phyloP scores from a whole-genome alignment of 371 early-diverging fungal genomes.

The Funneliformis caledonium region DNA sequence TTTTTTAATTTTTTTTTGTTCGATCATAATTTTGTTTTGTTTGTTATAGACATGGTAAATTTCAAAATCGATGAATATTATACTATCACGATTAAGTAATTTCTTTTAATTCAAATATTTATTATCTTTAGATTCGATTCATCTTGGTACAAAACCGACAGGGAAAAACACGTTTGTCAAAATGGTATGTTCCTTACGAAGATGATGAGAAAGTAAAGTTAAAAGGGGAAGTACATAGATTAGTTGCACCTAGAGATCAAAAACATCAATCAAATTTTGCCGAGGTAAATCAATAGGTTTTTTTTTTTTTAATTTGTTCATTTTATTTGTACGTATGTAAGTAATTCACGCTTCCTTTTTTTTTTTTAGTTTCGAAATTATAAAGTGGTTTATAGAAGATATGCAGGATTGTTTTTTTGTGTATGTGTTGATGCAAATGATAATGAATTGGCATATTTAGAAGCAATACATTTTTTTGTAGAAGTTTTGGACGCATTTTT shows the following conservation, averaged over 20 bases:
- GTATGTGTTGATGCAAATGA: conserved; percentile 97
- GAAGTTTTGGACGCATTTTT: conserved; percentile 97
- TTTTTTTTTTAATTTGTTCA: neutral
- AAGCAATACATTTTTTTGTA: conserved; percentile 97
- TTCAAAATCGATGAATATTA: too few relatives aligned
- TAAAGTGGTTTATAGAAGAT: conserved; percentile 96
- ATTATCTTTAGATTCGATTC: conserved; percentile 77
- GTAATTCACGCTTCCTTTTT: neutral
- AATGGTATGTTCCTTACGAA: conserved; percentile 94
- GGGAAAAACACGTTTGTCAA: conserved; percentile 95
- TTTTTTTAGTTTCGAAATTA: conserved; percentile 81
- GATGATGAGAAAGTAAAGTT: conserved; percentile 94
- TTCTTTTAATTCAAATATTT: too few relatives aligned
- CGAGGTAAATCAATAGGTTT: conserved; percentile 66
- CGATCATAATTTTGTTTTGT: too few relatives aligned
- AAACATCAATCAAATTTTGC: conserved; percentile 96
- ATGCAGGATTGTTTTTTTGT: conserved; percentile 97
- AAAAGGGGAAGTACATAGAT: conserved; percentile 93
- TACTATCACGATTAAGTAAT: too few relatives aligned
- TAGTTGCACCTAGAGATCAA: conserved; percentile 95
- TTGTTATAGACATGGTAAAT: too few relatives aligned
- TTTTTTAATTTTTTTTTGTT: too few relatives aligned
- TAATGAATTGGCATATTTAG: conserved; percentile 92
- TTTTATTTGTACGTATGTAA: neutral
- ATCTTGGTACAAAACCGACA: conserved; percentile 97